Evolutionary conservation across 2,329 filamentous ascomycete species (phyloP), one percentile per base, ranked within the genome.

Genomic region (Sclerotinia trifoliorum): DNA sequence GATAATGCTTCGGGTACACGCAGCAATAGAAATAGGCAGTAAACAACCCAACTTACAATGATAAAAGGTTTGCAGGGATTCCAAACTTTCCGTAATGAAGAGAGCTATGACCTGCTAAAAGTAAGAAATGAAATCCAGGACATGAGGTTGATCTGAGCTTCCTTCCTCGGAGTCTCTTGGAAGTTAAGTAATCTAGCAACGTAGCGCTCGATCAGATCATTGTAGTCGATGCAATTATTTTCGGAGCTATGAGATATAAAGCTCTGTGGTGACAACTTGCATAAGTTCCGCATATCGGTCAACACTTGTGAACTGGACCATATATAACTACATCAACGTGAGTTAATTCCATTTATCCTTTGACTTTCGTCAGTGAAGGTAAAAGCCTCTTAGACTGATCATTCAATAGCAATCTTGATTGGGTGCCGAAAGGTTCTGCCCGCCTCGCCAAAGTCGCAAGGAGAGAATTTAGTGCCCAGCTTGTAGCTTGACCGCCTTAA

Each of bases 161-260:
- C 70, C 70, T 73, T 73, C 71, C 72, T 74, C 66, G 68, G 67
- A 32, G 69, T 42, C 68, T 72, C 64, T 71, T 66, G 71, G 71
- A 71, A 72, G 46, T 51, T 39, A 24, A 46, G 39, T 58, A 44
- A 26, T 60, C 15, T 35, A 42, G 21, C 49, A 35, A 29, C 13
- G 13, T 54, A 29, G 48, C 26, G 35, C 65, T 44, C 35, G 17
- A 57, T 19, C 49, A 65, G n/a, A 51, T 29, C 55, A 64, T 60
- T 42, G 32, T 62, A 39, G 19, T 24, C 46, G 17, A 51, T 46
- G n/a, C 21, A 5, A 63, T 63, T 39, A 48, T 63, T 62, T 32
- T n/a, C 60, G 24, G 24, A 39, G 11, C 26, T n/a, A 46, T 42
- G 26, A 26, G 10, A 55, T 63, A 61, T 24, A 60, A 42, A 42